A percentile compares a stretch with the other conserved stretches of the same genome.
These are phyloP conservation scores for Syzygium syzygioides DNA, from an alignment of 441 rosid species.

Conservation along the genomic window DNA sequence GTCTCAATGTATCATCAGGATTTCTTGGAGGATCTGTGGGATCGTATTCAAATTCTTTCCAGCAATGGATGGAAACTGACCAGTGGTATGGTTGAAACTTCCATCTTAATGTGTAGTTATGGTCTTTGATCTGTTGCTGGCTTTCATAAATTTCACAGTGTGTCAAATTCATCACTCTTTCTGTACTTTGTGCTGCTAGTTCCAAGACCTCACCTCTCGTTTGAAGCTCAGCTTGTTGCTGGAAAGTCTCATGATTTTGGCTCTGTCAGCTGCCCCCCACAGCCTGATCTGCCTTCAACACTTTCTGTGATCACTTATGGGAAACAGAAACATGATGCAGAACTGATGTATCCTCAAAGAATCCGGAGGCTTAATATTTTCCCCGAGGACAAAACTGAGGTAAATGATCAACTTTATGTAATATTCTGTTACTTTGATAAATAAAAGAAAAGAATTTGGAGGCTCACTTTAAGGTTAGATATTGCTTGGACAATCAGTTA, in stretches of 20 bases:
- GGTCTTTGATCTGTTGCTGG: conserved; percentile 3
- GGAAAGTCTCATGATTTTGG: conserved; percentile 89
- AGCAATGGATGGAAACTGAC: conserved; percentile 91
- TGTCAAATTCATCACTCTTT: conserved; percentile 11
- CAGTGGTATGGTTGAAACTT: conserved; percentile 53
- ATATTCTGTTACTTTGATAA: background rate
- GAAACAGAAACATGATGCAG: conserved; percentile 83
- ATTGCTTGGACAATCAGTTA: background rate
- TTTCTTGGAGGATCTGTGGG: conserved; percentile 95
- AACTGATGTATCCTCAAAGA: conserved; percentile 85
- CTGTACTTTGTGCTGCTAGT: conserved; percentile 41
- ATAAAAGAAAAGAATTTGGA: background rate
- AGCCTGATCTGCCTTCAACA: conserved; percentile 53
- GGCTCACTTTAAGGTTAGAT: background rate
- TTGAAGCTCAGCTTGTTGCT: conserved; percentile 98
- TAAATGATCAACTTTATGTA: conserved; percentile 14
- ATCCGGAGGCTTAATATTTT: conserved; percentile 87
- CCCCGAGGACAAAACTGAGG: conserved; percentile 82
- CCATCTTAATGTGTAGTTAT: background rate
- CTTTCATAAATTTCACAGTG: background rate
- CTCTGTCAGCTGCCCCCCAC: conserved; percentile 76
- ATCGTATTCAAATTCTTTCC: conserved; percentile 63
- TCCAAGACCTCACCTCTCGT: conserved; percentile 96
- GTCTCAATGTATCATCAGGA: conserved; percentile 41
- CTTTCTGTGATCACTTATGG: conserved; percentile 47